Evolutionary conservation across 306 rosid genomes (phyloP), one percentile per base, ranked within the genome.

Genomic region (Lathyrus tuberosus): DNA sequence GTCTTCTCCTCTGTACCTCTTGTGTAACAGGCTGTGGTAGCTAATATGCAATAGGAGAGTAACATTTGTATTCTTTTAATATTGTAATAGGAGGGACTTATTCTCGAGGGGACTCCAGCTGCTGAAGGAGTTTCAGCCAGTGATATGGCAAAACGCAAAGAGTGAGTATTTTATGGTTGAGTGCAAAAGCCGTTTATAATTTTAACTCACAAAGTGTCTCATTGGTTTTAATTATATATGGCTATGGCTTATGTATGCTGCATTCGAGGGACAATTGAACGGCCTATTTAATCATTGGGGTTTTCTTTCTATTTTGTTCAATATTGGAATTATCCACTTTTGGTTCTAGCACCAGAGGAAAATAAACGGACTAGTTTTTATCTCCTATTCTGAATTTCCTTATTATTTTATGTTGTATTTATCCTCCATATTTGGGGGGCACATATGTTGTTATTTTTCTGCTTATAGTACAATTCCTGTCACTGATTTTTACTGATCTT

Each of bases 121-220:
- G 96, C 97, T 56, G 96, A 88, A 81, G 97, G 92, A 76, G 97
- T 94, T 83, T 91, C 96, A 15, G 81, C 88, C 72, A 77, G 78
- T 69, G 97, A 94, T 66, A 87, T 91, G 92, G 72, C 51, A 68
- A 94, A 88, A 84, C 99, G 96, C 30, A 85, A 88, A 77, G 78
- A 47, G 99, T 91, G 79, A 80, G 90, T 84, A 70, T 75, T 78
- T 78, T 76, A 20, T 62, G 74, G 69, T 11, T 47, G 49, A 42
- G 56, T 63, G 74, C 67, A 35, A 54, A 40, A 47, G 69, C 7
- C 56, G 24, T 66, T 71, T 67, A 26, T 38, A 53, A 48, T 33
- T 53, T 67, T 69, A 70, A 18, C 69, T 31, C 5, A 20, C 28
- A 20, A 8, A 44, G 42, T 78, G 17, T 41, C 65, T 5, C 70